Conservation (phyloP, 345 rosid genomes). For the Euphorbia lathyris region DNA sequence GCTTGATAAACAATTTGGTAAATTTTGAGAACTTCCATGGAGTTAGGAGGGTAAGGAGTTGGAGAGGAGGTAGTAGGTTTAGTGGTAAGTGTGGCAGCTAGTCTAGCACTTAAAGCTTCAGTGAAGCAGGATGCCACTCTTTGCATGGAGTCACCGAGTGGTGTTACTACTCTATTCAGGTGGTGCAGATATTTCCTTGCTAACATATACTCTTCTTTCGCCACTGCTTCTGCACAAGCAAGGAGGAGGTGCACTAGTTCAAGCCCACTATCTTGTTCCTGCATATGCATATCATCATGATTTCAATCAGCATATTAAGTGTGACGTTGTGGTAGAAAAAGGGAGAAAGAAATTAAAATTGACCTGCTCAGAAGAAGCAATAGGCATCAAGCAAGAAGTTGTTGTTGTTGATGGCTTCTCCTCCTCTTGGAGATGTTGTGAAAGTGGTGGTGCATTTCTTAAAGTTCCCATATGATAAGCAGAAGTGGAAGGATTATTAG, state of each 20-base stretch:
- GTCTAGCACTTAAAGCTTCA: slow-evolving; percentile 55
- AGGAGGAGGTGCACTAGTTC: slow-evolving; percentile 64
- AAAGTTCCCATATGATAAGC: slow-evolving; percentile 26
- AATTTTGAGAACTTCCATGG: slow-evolving; percentile 51
- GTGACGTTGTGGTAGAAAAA: background rate
- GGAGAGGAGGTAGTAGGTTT: slow-evolving; percentile 29
- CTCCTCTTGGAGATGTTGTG: slow-evolving; percentile 46
- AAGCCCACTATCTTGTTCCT: slow-evolving; percentile 73
- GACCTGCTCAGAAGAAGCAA: slow-evolving; percentile 47
- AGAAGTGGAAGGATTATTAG: slow-evolving; percentile 25
- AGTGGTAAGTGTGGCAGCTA: slow-evolving; percentile 44
- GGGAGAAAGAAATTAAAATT: background rate
- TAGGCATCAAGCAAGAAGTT: slow-evolving; percentile 42
- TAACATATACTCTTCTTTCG: slow-evolving; percentile 62
- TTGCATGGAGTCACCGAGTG: slow-evolving; percentile 66
- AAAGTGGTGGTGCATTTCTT: slow-evolving; percentile 29
- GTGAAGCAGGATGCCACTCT: slow-evolving; percentile 68
- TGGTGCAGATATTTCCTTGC: slow-evolving; percentile 56
- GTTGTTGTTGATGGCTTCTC: slow-evolving; percentile 7
- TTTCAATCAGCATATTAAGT: background rate
- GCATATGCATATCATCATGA: background rate
- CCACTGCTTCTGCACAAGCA: slow-evolving; percentile 64
- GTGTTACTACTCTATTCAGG: slow-evolving; percentile 54
- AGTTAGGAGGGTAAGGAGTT: slow-evolving; percentile 47
- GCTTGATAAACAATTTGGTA: slow-evolving; percentile 67